These are phyloP conservation scores for Acacia acuminata DNA, from an alignment of 306 rosid genomes.

Conservation along the genomic window DNA sequence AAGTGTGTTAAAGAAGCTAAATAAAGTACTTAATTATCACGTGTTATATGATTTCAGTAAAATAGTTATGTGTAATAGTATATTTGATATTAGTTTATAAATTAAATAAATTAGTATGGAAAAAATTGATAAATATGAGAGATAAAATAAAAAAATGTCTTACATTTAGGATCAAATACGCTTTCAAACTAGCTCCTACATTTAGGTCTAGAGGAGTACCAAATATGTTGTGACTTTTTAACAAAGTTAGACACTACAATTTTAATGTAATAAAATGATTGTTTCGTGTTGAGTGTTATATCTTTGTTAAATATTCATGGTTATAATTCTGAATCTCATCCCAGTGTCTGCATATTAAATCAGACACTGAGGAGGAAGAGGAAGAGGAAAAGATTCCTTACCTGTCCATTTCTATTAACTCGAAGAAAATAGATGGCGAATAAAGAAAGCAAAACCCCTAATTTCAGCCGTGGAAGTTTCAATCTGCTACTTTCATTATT, in stretches of 20 bases:
- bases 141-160: no score
- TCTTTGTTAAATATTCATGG: not conserved
- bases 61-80: no score
- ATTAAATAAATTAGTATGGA: no score
- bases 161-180: no score
- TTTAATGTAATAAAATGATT: not conserved
- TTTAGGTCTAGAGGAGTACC: no score
- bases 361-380: not conserved
- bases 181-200: no score
- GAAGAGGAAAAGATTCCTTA: conserved; percentile 15
- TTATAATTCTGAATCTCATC: not conserved
- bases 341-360: not conserved
- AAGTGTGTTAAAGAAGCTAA: no score
- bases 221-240: not conserved
- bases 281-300: not conserved
- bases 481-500: conserved; percentile 18
- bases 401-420: conserved; percentile 69
- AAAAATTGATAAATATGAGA: no score
- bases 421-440: conserved; percentile 70
- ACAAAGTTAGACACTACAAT: not conserved
- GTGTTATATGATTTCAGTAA: no score
- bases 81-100: no score
- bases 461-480: conserved; percentile 68
- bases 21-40: no score
- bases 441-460: conserved; percentile 69